Evolutionary conservation across 495 filamentous ascomycete genomes (phyloP).

Genomic region (Xylona heveae): DNA sequence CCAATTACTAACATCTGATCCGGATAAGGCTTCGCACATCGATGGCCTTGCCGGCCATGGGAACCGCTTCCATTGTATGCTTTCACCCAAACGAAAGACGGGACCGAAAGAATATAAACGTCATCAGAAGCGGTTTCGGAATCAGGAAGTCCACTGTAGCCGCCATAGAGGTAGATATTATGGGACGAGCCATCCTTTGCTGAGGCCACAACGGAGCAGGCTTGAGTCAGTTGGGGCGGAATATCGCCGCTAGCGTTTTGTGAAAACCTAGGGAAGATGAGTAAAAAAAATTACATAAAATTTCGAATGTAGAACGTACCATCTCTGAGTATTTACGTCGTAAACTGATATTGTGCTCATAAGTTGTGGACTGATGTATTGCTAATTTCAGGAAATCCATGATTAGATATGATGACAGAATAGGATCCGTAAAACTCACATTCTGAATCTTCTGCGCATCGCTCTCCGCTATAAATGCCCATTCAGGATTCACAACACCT

Average conservation of each 20-base stretch:
- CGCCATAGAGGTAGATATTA: constrained; percentile 62
- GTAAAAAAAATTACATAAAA: background rate
- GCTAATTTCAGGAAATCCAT: constrained; percentile 10
- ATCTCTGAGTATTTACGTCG: constrained; percentile 32
- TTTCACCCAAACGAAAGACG: constrained; percentile 57
- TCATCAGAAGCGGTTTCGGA: constrained; percentile 29
- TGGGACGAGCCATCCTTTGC: constrained; percentile 38
- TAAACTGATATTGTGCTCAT: constrained; percentile 49
- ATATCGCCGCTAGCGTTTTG: constrained; percentile 34
- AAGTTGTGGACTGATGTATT: constrained; percentile 28
- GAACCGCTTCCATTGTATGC: constrained; percentile 22
- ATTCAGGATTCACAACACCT: constrained; percentile 35
- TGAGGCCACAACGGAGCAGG: constrained; percentile 42
- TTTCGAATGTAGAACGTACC: constrained; percentile 14
- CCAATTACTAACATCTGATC: constrained; percentile 58
- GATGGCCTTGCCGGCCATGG: constrained; percentile 37
- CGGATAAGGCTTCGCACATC: constrained; percentile 45
- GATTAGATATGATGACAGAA: background rate
- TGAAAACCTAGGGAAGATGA: constrained; percentile 19
- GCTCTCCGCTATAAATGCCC: constrained; percentile 8
- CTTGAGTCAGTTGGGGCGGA: constrained; percentile 31
- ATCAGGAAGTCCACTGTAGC: constrained; percentile 29
- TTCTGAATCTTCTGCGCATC: constrained; percentile 21
- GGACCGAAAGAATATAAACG: constrained; percentile 53
- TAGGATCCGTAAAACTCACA: constrained; percentile 12